A percentile compares a stretch with the other conserved stretches of the same genome.
These are phyloP conservation scores for Angophora floribunda DNA, from an alignment of 345 rosid genomes.

Conservation along the genomic window DNA sequence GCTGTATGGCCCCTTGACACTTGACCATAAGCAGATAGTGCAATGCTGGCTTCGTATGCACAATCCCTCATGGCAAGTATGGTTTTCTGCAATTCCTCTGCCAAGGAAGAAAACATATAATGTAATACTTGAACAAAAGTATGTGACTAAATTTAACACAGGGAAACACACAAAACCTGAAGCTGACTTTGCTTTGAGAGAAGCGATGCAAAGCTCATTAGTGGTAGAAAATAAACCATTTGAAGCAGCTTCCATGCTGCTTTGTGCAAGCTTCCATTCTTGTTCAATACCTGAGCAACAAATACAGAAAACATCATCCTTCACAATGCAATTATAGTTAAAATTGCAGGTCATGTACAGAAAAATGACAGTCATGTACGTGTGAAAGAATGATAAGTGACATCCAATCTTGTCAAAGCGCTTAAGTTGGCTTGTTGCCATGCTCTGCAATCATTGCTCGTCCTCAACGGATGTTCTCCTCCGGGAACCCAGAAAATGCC, in stretches of 20 bases:
- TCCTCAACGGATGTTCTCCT: constrained; percentile 31
- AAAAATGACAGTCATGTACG: constrained; percentile 34
- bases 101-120: not conserved
- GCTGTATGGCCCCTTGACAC: constrained; percentile 79
- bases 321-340: not conserved
- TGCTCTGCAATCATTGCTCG: constrained; percentile 41
- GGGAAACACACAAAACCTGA: constrained; percentile 44
- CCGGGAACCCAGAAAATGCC: constrained; percentile 56
- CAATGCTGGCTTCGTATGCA: constrained; percentile 76
- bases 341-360: not conserved
- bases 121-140: not conserved
- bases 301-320: not conserved
- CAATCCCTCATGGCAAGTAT: constrained; percentile 85
- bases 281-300: constrained; percentile 52
- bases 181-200: constrained; percentile 75
- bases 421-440: constrained; percentile 79
- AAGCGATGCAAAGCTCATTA: constrained; percentile 62
- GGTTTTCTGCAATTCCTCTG: constrained; percentile 73
- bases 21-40: constrained; percentile 62
- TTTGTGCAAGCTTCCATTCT: constrained; percentile 81
- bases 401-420: constrained; percentile 60
- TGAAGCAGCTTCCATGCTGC: constrained; percentile 79
- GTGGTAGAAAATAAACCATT: constrained; percentile 60
- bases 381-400: constrained; percentile 67
- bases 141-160: not conserved